Evolutionary conservation across 2,329 filamentous ascomycete species (phyloP).

Genomic region (Arthroderma sp.): DNA sequence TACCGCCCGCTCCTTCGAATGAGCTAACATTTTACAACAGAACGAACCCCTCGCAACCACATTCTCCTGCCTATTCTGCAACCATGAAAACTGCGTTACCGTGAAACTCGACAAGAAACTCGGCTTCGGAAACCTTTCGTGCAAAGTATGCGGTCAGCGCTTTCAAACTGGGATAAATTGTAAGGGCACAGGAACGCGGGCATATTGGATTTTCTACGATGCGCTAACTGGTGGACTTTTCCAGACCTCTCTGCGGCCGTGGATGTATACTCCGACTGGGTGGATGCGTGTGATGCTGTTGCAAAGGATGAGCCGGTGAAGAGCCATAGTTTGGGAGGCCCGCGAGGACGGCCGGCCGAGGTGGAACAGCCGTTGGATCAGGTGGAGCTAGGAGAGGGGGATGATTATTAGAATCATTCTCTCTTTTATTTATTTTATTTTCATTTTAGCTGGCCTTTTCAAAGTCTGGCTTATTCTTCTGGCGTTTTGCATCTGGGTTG

Average conservation of each 20-base stretch:
- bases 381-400: slow-evolving; percentile 20
- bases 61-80: slow-evolving; percentile 98
- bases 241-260: slow-evolving; percentile 78
- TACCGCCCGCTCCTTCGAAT: not conserved
- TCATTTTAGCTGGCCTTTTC: slow-evolving; percentile 1
- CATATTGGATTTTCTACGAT: not conserved
- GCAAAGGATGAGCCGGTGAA: slow-evolving; percentile 41
- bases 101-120: slow-evolving; percentile 91
- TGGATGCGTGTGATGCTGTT: slow-evolving; percentile 76
- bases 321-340: slow-evolving; percentile 6
- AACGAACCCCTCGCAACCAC: slow-evolving; percentile 46
- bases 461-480: not conserved
- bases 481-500: too few species aligned
- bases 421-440: not conserved
- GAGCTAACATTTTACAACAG: slow-evolving; percentile 13
- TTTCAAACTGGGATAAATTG: slow-evolving; percentile 92
- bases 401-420: slow-evolving; percentile 33
- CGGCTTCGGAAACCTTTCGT: slow-evolving; percentile 71
- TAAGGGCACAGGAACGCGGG: slow-evolving; percentile 27
- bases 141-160: slow-evolving; percentile 84
- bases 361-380: not conserved
- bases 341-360: slow-evolving; percentile 1
- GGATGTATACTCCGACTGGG: slow-evolving; percentile 96
- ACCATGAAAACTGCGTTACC: slow-evolving; percentile 83
- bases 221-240: not conserved